Evolutionary conservation across 805 yeast species (phyloP).

Genomic region (Starmerella ratchasimensis): DNA sequence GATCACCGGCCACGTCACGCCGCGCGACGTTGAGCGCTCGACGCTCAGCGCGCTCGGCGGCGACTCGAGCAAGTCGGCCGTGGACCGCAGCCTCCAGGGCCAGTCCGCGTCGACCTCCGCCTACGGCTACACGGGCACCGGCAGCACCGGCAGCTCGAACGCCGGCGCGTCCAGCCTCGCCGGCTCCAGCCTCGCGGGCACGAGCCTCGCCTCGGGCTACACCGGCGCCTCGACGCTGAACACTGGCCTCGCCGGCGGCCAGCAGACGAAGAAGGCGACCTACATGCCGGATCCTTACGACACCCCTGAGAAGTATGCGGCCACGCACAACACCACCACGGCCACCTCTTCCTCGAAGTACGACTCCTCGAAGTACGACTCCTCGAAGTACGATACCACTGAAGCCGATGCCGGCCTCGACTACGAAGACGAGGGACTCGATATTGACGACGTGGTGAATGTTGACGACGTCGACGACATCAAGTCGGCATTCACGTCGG

Average conservation of each 20-base stretch:
- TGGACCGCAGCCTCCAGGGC: too few relatives aligned
- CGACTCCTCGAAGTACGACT: background rate
- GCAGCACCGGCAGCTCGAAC: too few relatives aligned
- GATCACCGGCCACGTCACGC: constrained; percentile 1
- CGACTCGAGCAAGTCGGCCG: background rate
- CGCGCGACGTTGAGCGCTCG: background rate
- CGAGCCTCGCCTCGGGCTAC: too few relatives aligned
- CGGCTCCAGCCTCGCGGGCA: too few relatives aligned
- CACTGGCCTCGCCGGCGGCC: too few relatives aligned
- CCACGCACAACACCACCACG: background rate
- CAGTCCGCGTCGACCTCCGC: too few relatives aligned
- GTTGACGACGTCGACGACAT: background rate
- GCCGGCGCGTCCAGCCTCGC: too few relatives aligned
- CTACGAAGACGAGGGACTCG: background rate
- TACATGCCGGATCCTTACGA: too few relatives aligned
- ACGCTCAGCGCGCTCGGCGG: constrained; percentile 4
- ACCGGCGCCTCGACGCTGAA: too few relatives aligned
- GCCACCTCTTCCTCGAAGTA: background rate
- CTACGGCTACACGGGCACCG: too few relatives aligned
- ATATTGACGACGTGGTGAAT: background rate
- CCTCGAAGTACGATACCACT: background rate
- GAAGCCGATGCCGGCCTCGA: background rate
- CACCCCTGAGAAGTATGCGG: too few relatives aligned
- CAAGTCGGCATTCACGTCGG: background rate
- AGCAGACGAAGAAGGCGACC: too few relatives aligned